Conservation (phyloP, 2,329 filamentous ascomycete species). For the Anthostomella pinea region DNA sequence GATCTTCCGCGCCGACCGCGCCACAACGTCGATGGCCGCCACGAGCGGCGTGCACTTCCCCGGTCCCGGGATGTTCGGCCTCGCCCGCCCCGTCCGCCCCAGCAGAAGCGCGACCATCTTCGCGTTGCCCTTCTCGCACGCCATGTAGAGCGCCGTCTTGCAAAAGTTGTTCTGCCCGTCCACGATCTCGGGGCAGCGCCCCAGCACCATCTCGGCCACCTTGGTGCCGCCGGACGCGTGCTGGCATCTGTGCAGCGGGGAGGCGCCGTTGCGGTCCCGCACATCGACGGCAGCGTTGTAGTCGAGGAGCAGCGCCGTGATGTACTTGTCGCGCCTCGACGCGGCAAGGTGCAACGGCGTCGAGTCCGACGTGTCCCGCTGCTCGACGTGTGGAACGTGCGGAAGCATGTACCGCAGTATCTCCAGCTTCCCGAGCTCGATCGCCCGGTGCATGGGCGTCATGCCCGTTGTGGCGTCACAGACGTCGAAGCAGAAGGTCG, state of each 20-base stretch:
- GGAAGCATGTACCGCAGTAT: conserved; percentile 26
- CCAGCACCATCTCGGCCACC: conserved; percentile 26
- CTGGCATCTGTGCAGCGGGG: conserved; percentile 30
- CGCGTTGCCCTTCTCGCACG: conserved; percentile 29
- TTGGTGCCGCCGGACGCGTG: conserved; percentile 19
- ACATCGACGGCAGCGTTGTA: conserved; percentile 24
- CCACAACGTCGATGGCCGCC: conserved; percentile 25
- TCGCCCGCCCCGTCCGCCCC: conserved; percentile 14
- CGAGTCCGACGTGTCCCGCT: conserved; percentile 17
- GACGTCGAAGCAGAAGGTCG: conserved; percentile 24
- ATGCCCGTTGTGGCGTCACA: conserved; percentile 18
- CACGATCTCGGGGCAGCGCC: conserved; percentile 14
- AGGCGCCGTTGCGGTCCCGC: conserved; percentile 21
- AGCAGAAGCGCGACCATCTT: conserved; percentile 28
- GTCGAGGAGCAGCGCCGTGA: conserved; percentile 28
- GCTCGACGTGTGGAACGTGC: conserved; percentile 20
- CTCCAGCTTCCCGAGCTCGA: conserved; percentile 22
- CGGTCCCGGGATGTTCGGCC: conserved; percentile 24
- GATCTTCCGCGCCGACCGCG: conserved; percentile 21
- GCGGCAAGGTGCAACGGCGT: conserved; percentile 32
- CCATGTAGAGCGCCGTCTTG: conserved; percentile 31
- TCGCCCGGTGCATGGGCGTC: conserved; percentile 27
- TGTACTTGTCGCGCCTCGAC: conserved; percentile 26
- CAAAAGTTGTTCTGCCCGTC: conserved; percentile 22
- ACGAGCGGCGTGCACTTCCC: conserved; percentile 24